Percentiles rank a stretch among this genome's conserved stretches.
Evolutionary conservation across 257 asterid genomes (phyloP).

Genomic region (Nicotiana sylvestris): DNA sequence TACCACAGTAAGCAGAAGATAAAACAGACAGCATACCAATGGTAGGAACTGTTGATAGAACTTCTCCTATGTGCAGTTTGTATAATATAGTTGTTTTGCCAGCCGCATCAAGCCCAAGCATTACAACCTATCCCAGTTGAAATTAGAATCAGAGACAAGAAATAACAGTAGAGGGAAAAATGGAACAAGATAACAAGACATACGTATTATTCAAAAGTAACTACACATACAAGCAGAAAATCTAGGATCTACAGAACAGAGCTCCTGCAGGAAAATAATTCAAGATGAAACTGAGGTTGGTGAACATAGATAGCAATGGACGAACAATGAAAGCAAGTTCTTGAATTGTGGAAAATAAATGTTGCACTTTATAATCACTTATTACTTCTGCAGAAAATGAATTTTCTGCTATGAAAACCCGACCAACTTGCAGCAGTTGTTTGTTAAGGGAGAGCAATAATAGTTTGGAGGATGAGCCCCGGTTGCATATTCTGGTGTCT

Average conservation of each 20-base stretch:
- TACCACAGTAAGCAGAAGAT: background rate
- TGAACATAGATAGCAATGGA: background rate
- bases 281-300: background rate
- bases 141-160: background rate
- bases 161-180: background rate
- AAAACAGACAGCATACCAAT: conserved; percentile 54
- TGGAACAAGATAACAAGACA: background rate
- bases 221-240: background rate
- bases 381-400: background rate
- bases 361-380: background rate
- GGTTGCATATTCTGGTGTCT: too few relatives aligned
- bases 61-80: conserved; percentile 98
- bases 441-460: background rate
- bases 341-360: background rate
- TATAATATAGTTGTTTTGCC: conserved; percentile 97
- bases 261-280: background rate
- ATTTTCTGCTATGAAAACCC: background rate
- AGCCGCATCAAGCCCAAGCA: conserved; percentile 99
- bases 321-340: background rate
- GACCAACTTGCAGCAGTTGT: background rate
- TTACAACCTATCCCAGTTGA: conserved; percentile 65
- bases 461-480: background rate
- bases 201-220: background rate
- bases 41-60: conserved; percentile 96
- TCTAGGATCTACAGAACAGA: background rate